Conservation (phyloP, 2,329 filamentous ascomycete species). For the Pseudogymnoascus sp. region DNA sequence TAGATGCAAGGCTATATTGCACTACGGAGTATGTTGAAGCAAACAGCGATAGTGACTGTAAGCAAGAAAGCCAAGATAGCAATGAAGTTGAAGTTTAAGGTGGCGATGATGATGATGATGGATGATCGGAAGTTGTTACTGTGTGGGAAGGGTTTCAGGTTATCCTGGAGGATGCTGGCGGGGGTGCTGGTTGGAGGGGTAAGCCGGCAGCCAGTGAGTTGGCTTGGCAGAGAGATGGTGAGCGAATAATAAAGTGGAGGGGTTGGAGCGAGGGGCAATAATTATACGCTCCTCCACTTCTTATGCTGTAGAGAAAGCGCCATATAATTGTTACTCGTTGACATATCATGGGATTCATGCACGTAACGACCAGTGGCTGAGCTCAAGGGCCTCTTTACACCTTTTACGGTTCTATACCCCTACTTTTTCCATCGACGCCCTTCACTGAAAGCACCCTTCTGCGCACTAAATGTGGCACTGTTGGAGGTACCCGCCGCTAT, state of each 20-base stretch:
- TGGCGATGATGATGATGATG: slow-evolving; percentile 1
- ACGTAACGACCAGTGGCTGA: background rate
- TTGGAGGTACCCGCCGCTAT: background rate
- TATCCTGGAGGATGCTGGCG: slow-evolving; percentile 1
- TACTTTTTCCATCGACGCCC: background rate
- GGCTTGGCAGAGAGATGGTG: background rate
- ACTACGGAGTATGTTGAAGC: background rate
- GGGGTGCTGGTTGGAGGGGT: slow-evolving; percentile 6
- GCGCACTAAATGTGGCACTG: background rate
- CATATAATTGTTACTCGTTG: slow-evolving; percentile 7
- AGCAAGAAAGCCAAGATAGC: background rate
- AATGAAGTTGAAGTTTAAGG: background rate
- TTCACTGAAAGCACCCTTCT: background rate
- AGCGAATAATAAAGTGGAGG: slow-evolving; percentile 7
- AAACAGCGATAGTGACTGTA: background rate
- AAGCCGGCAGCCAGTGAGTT: background rate
- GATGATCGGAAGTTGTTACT: background rate
- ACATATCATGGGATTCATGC: slow-evolving; percentile 7
- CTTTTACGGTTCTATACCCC: background rate
- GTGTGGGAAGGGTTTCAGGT: slow-evolving; percentile 3
- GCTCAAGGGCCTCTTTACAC: background rate
- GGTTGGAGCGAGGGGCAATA: slow-evolving; percentile 1
- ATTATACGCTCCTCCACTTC: background rate
- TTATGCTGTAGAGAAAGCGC: slow-evolving; percentile 1
- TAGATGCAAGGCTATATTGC: background rate